These are phyloP conservation scores for Talaromyces sp. DNA, from an alignment of 2,329 filamentous ascomycete species.

Conservation along the genomic window DNA sequence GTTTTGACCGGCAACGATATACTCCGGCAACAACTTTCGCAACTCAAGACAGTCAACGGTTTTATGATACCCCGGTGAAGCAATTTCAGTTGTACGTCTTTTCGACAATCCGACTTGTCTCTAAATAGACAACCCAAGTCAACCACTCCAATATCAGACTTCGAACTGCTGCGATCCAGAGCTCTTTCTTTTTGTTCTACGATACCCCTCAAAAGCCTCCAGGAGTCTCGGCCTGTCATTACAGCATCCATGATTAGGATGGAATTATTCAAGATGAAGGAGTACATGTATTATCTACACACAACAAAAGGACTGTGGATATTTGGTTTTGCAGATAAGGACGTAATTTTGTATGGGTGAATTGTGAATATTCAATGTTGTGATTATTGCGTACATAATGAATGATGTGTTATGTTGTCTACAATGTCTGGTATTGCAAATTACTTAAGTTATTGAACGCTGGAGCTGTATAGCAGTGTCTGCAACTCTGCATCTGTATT, in stretches of 20 bases:
- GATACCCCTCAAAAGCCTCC: conserved; percentile 17
- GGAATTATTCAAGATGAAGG: conserved; percentile 1
- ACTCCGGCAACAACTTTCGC: conserved; percentile 56
- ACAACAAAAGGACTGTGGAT: neutral
- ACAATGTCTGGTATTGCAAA: neutral
- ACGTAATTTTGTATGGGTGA: neutral
- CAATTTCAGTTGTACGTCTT: neutral
- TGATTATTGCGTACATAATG: conserved; percentile 9
- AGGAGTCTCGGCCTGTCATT: neutral
- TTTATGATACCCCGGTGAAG: conserved; percentile 38
- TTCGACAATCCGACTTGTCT: neutral
- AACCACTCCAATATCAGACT: neutral
- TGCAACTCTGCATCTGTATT: no score
- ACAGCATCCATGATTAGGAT: neutral
- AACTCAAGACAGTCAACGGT: conserved; percentile 43
- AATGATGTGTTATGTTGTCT: conserved; percentile 10
- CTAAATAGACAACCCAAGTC: neutral
- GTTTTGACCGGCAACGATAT: conserved; percentile 67
- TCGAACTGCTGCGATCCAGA: neutral
- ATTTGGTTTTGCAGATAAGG: neutral
- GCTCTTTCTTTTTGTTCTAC: conserved; percentile 4
- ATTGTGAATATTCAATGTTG: conserved; percentile 3
- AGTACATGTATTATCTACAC: neutral
- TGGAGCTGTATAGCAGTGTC: no score
- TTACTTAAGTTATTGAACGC: neutral